phyloP scores from a whole-genome alignment of 805 yeast genomes.

The Barnettozyma sucrosica region DNA sequence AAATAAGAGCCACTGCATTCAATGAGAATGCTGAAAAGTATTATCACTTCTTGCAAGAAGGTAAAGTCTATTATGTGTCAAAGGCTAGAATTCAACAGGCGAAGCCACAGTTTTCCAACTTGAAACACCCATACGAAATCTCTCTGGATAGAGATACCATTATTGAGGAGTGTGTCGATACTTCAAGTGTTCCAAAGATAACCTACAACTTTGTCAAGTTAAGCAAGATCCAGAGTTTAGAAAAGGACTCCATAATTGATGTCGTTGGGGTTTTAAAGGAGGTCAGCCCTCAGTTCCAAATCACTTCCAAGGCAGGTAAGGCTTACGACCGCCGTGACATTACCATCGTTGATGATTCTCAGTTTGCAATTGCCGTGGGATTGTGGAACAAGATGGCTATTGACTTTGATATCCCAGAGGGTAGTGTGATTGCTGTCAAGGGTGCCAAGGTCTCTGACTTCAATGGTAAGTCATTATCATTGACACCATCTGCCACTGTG shows the following conservation, averaged over 20 bases:
- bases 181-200: constrained; percentile 69
- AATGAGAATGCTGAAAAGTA: constrained; percentile 79
- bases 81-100: constrained; percentile 78
- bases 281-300: constrained; percentile 68
- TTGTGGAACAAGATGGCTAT: constrained; percentile 87
- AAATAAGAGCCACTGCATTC: constrained; percentile 93
- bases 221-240: constrained; percentile 57
- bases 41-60: constrained; percentile 75
- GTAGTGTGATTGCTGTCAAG: constrained; percentile 85
- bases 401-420: constrained; percentile 66
- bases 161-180: constrained; percentile 61
- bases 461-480: constrained; percentile 76
- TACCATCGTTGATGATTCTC: constrained; percentile 77
- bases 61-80: constrained; percentile 79
- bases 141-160: constrained; percentile 73
- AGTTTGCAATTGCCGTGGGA: constrained; percentile 69
- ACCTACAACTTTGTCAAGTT: constrained; percentile 72
- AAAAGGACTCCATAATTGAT: constrained; percentile 70
- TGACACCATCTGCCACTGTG: constrained; percentile 73
- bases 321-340: constrained; percentile 91
- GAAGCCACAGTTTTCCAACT: constrained; percentile 77
- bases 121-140: constrained; percentile 86
- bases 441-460: constrained; percentile 88
- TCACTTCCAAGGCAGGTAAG: constrained; percentile 85
- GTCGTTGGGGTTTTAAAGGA: constrained; percentile 82